These are phyloP conservation scores for Neurospora hispaniola DNA, from an alignment of 495 filamentous ascomycete genomes.

Conservation along the genomic window DNA sequence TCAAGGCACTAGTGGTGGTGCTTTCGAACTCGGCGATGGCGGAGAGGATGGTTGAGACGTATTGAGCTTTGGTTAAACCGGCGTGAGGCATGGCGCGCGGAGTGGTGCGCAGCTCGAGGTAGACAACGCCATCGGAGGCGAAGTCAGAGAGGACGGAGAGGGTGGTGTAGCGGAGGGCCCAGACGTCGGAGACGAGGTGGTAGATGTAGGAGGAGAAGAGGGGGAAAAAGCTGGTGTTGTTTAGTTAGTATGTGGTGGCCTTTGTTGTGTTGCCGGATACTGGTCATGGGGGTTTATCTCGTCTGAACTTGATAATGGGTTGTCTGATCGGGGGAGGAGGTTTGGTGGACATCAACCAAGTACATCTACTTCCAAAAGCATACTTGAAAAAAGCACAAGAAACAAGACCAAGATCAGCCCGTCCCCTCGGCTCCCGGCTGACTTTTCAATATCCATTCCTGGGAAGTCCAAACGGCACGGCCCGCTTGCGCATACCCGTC, in stretches of 20 bases:
- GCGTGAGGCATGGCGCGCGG: slow-evolving; percentile 49
- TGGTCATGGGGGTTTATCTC: background rate
- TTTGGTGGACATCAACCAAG: background rate
- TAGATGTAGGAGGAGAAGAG: slow-evolving; percentile 56
- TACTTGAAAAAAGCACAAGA: background rate
- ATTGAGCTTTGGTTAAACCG: slow-evolving; percentile 47
- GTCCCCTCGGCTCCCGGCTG: background rate
- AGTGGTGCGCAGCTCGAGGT: slow-evolving; percentile 75
- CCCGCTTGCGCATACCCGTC: background rate
- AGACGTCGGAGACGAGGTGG: slow-evolving; percentile 49
- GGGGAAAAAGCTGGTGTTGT: slow-evolving; percentile 38
- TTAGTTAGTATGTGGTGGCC: slow-evolving; percentile 22
- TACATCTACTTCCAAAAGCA: background rate
- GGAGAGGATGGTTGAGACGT: slow-evolving; percentile 53
- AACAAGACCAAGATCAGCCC: background rate
- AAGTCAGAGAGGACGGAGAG: slow-evolving; percentile 61
- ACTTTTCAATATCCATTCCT: background rate
- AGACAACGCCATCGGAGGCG: slow-evolving; percentile 58
- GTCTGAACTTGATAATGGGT: background rate
- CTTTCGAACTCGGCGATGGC: slow-evolving; percentile 42
- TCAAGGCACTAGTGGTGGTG: slow-evolving; percentile 2
- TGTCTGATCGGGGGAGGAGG: background rate
- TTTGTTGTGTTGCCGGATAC: background rate
- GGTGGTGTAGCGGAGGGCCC: slow-evolving; percentile 52
- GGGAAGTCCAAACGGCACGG: background rate